Percentiles rank a stretch among this genome's conserved stretches.
These are phyloP conservation scores for Diospyros lotus DNA, from an alignment of 148 eudicot genomes.

Conservation along the genomic window DNA sequence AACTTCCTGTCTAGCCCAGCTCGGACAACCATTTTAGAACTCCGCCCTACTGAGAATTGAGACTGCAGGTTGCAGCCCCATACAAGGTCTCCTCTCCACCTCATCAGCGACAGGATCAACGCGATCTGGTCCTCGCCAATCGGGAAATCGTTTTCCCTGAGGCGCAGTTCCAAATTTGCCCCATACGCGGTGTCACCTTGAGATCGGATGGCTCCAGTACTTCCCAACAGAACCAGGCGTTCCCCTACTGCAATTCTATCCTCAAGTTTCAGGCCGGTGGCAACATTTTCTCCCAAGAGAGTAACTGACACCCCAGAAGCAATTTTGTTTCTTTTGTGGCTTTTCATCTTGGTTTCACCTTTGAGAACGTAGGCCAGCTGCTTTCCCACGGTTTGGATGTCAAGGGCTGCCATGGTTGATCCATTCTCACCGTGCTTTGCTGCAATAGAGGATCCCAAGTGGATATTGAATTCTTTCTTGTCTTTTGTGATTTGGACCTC, in stretches of 20 bases:
- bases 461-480: conserved; percentile 27
- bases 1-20: conserved; percentile 27
- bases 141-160: conserved; percentile 16
- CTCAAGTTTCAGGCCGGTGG: conserved; percentile 24
- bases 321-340: conserved; percentile 10
- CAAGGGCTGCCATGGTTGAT: conserved; percentile 25
- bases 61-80: conserved; percentile 30
- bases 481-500: conserved; percentile 29
- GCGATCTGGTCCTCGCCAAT: conserved; percentile 14
- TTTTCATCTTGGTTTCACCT: conserved; percentile 17
- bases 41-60: conserved; percentile 24
- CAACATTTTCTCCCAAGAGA: conserved; percentile 12
- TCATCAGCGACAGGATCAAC: conserved; percentile 15
- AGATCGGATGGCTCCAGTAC: conserved; percentile 13
- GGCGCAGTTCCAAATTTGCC: conserved; percentile 14
- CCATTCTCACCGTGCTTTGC: conserved; percentile 28
- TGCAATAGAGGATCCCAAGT: conserved; percentile 23
- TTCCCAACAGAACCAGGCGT: conserved; percentile 19
- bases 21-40: conserved; percentile 17
- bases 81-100: conserved; percentile 21
- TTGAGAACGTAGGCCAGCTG: conserved; percentile 21
- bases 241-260: conserved; percentile 21
- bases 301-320: conserved; percentile 17
- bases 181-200: conserved; percentile 22
- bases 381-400: conserved; percentile 18